These are phyloP conservation scores for Schizochytrium sp. DNA, from an alignment of 108 stramenopile genomes.

Conservation along the genomic window DNA sequence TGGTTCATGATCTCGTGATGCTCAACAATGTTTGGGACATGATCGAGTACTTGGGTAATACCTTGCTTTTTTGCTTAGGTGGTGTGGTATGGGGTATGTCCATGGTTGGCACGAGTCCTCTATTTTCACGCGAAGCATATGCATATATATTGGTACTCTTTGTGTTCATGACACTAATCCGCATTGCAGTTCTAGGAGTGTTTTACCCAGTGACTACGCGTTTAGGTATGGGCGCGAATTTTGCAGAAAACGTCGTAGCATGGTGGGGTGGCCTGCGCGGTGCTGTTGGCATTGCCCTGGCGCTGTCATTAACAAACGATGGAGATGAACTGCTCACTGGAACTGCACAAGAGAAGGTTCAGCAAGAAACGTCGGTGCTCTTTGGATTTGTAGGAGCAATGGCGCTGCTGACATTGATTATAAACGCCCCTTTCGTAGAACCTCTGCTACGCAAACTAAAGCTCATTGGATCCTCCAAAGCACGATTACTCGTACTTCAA, in stretches of 20 bases:
- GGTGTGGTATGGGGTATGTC: constrained; percentile 85
- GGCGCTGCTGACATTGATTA: constrained; percentile 77
- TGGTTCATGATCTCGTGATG: constrained; percentile 77
- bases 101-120: constrained; percentile 65
- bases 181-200: constrained; percentile 73
- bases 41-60: constrained; percentile 85
- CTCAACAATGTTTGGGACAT: constrained; percentile 85
- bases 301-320: constrained; percentile 68
- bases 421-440: constrained; percentile 74
- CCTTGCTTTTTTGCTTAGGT: constrained; percentile 86
- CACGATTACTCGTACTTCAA: constrained; percentile 21
- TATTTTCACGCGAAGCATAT: constrained; percentile 75
- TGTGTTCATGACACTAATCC: constrained; percentile 78
- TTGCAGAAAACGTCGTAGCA: constrained; percentile 67
- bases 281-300: constrained; percentile 75
- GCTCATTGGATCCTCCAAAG: constrained; percentile 52
- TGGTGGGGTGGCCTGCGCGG: constrained; percentile 73
- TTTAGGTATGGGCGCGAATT: constrained; percentile 50
- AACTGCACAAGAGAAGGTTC: constrained; percentile 50
- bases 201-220: constrained; percentile 80
- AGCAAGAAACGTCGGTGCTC: constrained; percentile 59
- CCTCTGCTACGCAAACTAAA: constrained; percentile 67
- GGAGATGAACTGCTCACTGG: not conserved
- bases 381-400: constrained; percentile 74
- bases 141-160: constrained; percentile 72